These are phyloP conservation scores for Colletotrichum tropicicola DNA, from an alignment of 2,329 filamentous ascomycete species.

Conservation along the genomic window DNA sequence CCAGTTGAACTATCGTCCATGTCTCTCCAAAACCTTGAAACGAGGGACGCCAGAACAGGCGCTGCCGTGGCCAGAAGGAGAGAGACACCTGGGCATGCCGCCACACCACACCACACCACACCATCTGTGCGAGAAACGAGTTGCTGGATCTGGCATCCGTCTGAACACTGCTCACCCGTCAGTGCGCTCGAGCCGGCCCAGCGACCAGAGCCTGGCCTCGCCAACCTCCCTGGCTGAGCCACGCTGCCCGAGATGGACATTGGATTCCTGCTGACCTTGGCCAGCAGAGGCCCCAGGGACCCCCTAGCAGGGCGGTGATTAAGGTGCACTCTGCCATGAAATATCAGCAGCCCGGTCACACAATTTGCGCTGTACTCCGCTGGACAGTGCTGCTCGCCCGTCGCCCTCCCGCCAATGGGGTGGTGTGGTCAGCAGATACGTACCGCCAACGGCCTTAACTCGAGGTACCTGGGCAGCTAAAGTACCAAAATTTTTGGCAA, in stretches of 20 bases:
- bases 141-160: slow-evolving; percentile 7
- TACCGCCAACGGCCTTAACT: slow-evolving; percentile 10
- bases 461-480: neutral
- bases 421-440: neutral
- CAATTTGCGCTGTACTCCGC: slow-evolving; percentile 19
- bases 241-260: neutral
- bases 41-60: slow-evolving; percentile 2
- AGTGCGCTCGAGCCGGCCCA: slow-evolving; percentile 11
- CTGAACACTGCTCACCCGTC: neutral
- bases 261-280: no score
- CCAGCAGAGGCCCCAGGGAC: no score
- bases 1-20: neutral
- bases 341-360: neutral
- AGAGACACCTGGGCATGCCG: neutral
- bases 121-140: slow-evolving; percentile 20
- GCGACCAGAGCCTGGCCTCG: neutral
- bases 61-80: neutral
- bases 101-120: no score
- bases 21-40: slow-evolving; percentile 9
- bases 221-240: slow-evolving; percentile 14
- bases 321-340: neutral
- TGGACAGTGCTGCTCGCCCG: slow-evolving; percentile 6
- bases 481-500: neutral
- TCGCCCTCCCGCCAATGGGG: neutral
- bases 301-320: neutral